Conservation (phyloP, 2,329 filamentous ascomycete genomes). For the Intubia oerlemansii region DNA sequence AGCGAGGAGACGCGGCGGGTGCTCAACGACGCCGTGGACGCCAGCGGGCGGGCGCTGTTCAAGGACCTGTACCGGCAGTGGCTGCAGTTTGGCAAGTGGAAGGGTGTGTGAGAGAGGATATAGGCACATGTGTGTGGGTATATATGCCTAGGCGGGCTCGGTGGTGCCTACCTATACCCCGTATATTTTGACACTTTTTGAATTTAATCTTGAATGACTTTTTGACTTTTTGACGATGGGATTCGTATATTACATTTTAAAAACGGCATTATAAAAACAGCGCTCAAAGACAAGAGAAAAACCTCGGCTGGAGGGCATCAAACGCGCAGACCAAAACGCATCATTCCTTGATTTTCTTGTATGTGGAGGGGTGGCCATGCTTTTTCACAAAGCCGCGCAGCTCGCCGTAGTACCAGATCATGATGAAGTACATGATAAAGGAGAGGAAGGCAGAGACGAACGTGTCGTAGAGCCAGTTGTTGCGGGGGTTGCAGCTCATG, state of each 20-base stretch:
- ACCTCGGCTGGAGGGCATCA: no score
- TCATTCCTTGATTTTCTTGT: slow-evolving; percentile 14
- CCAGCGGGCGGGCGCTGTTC: slow-evolving; percentile 35
- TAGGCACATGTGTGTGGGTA: background rate
- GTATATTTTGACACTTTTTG: no score
- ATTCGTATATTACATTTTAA: no score
- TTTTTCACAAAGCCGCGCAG: slow-evolving; percentile 33
- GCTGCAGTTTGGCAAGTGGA: slow-evolving; percentile 43
- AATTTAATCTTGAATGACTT: no score
- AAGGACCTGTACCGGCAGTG: slow-evolving; percentile 36
- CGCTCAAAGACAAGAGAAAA: no score
- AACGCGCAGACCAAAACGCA: no score
- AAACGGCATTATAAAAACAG: no score
- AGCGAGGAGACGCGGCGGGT: slow-evolving; percentile 30
- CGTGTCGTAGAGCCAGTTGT: slow-evolving; percentile 38
- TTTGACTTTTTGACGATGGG: no score
- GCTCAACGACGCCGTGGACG: slow-evolving; percentile 37
- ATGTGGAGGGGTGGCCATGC: slow-evolving; percentile 34
- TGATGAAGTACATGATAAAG: slow-evolving; percentile 35
- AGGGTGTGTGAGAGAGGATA: slow-evolving; percentile 26
- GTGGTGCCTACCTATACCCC: no score
- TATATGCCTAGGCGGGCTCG: no score
- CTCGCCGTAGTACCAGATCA: slow-evolving; percentile 32
- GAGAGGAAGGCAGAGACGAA: slow-evolving; percentile 30
- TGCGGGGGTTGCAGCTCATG: slow-evolving; percentile 32